Conservation (phyloP, 352 stramenopile genomes). For the Peronospora destructor region DNA sequence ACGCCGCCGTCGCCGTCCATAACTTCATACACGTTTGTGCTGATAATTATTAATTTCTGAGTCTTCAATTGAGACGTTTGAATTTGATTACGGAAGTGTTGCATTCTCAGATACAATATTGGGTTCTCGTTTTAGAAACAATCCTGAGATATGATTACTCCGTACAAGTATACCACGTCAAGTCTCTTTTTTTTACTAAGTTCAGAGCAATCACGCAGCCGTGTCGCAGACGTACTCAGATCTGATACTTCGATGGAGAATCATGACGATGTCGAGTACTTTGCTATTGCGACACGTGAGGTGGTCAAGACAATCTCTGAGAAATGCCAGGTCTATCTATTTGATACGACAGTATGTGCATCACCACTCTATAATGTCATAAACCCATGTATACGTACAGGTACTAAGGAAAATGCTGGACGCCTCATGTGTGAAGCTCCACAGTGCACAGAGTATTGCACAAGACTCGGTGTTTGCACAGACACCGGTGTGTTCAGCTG, state of each 20-base stretch:
- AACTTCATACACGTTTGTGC: conserved; percentile 9
- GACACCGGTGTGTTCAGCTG: conserved; percentile 29
- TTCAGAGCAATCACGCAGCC: no score
- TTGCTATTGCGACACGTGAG: conserved; percentile 42
- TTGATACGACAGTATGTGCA: neutral
- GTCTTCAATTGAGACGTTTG: no score
- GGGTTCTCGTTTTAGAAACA: no score
- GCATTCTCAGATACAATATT: no score
- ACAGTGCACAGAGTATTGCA: conserved; percentile 38
- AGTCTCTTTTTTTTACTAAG: no score
- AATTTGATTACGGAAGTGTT: no score
- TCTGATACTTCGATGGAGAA: conserved; percentile 16
- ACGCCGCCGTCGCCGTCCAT: conserved; percentile 33
- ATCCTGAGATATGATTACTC: no score
- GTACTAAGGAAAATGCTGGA: conserved; percentile 60
- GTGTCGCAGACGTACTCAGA: conserved; percentile 18
- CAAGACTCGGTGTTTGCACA: conserved; percentile 53
- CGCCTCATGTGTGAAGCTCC: conserved; percentile 54
- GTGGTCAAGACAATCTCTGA: conserved; percentile 61
- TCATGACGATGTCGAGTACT: conserved; percentile 28
- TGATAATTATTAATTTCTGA: no score
- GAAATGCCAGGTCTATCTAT: conserved; percentile 42
- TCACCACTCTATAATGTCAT: neutral
- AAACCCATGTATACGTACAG: conserved; percentile 15
- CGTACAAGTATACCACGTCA: no score